A percentile compares a stretch with the other conserved stretches of the same genome.
Conservation (phyloP, 2,329 filamentous ascomycete genomes). For the Cladosporium sp. region DNA sequence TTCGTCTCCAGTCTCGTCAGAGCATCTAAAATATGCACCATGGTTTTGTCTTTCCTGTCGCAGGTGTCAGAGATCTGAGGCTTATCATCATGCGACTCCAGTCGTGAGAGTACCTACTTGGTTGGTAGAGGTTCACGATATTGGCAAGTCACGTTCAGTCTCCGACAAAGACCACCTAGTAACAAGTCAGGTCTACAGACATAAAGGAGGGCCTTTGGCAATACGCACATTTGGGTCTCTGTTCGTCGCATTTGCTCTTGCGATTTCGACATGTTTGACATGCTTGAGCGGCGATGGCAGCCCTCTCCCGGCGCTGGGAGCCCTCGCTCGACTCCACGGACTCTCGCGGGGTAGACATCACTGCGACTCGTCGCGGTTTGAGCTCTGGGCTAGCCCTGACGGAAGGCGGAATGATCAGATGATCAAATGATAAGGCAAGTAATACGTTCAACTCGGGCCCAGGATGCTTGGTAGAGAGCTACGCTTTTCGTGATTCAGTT, state of each 20-base stretch:
- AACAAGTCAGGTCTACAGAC: constrained; percentile 7
- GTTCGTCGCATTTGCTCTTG: constrained; percentile 61
- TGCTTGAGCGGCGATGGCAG: constrained; percentile 9
- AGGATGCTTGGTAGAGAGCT: neutral
- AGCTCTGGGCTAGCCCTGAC: too few species aligned
- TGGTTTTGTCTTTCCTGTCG: constrained; percentile 55
- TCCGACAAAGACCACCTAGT: constrained; percentile 46
- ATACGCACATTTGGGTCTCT: constrained; percentile 50
- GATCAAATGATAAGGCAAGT: too few species aligned
- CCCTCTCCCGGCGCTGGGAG: constrained; percentile 8
- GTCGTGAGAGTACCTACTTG: constrained; percentile 44
- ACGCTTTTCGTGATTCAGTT: neutral
- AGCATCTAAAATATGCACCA: constrained; percentile 54
- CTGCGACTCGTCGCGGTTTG: too few species aligned
- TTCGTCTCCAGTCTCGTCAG: constrained; percentile 51
- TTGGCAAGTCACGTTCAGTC: constrained; percentile 52
- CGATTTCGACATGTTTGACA: constrained; percentile 23
- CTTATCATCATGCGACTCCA: neutral
- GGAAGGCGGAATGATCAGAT: too few species aligned
- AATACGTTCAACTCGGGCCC: neutral
- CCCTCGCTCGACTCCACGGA: constrained; percentile 10
- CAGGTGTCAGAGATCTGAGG: neutral
- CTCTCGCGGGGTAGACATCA: neutral
- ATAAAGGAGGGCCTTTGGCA: neutral
- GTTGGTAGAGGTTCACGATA: constrained; percentile 57